Evolutionary conservation across 805 yeast genomes (phyloP).

Genomic region (Wilhelminamyces savonicus): DNA sequence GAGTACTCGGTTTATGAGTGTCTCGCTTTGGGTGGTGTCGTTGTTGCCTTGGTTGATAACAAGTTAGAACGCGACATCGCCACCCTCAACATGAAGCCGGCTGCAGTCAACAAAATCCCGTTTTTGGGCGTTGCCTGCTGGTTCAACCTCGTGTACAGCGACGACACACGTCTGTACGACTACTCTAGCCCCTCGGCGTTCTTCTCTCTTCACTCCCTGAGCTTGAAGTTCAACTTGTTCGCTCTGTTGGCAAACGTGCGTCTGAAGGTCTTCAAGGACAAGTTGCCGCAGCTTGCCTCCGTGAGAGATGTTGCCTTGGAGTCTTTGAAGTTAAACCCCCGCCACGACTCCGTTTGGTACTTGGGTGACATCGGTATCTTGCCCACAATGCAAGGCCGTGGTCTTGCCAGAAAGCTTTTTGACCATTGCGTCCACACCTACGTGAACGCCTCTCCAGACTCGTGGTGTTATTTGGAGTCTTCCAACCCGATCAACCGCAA

Average conservation of each 20-base stretch:
- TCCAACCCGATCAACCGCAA: conserved; percentile 48
- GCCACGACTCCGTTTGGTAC: conserved; percentile 44
- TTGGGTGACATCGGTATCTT: conserved; percentile 53
- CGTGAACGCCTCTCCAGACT: conserved; percentile 20
- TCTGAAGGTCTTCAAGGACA: conserved; percentile 44
- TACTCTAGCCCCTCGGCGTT: no score
- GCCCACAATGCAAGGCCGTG: conserved; percentile 54
- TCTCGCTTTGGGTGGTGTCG: conserved; percentile 43
- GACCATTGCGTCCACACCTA: conserved; percentile 44
- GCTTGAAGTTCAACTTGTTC: conserved; percentile 30
- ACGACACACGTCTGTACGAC: not conserved
- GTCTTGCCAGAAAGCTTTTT: conserved; percentile 47
- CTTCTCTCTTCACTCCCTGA: conserved; percentile 6
- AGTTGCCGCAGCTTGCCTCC: conserved; percentile 38
- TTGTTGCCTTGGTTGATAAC: conserved; percentile 43
- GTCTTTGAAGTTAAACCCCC: conserved; percentile 20
- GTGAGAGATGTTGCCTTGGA: conserved; percentile 40
- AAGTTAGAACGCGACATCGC: conserved; percentile 32
- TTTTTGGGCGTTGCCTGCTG: conserved; percentile 51
- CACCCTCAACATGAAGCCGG: conserved; percentile 17
- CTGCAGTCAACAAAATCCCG: conserved; percentile 29
- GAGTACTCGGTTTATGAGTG: conserved; percentile 50
- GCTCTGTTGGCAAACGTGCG: conserved; percentile 41
- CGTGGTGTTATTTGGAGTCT: conserved; percentile 46
- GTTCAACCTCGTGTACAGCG: conserved; percentile 20